Evolutionary conservation across 768 basidiomycete genomes (phyloP).

Genomic region (Porphyrellus cyaneotinctus): DNA sequence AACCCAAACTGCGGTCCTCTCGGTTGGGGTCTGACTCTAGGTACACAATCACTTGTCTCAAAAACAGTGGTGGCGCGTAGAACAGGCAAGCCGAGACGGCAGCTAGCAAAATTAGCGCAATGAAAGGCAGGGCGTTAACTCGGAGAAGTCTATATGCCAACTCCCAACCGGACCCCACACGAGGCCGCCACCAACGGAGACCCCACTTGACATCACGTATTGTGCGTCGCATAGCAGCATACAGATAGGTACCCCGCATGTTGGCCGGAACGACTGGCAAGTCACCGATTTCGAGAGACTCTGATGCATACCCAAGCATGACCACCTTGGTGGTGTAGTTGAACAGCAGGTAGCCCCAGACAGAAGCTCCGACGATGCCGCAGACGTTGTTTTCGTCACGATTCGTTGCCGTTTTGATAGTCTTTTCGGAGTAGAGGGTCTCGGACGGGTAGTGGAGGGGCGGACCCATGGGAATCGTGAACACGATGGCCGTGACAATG

Average conservation of each 20-base stretch:
- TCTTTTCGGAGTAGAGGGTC: slow-evolving; percentile 71
- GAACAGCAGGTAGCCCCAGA: slow-evolving; percentile 58
- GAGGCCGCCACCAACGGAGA: slow-evolving; percentile 56
- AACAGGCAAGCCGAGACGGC: slow-evolving; percentile 56
- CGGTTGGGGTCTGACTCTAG: slow-evolving; percentile 60
- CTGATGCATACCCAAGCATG: slow-evolving; percentile 70
- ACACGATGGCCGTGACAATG: slow-evolving; percentile 39
- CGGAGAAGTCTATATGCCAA: slow-evolving; percentile 58
- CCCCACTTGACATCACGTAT: slow-evolving; percentile 48
- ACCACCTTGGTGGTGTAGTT: slow-evolving; percentile 86
- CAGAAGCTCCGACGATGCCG: slow-evolving; percentile 48
- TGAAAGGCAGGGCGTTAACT: slow-evolving; percentile 46
- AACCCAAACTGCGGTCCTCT: slow-evolving; percentile 63
- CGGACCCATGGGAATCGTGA: slow-evolving; percentile 67
- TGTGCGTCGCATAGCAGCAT: slow-evolving; percentile 57
- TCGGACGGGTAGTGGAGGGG: slow-evolving; percentile 69
- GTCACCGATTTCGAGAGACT: slow-evolving; percentile 81
- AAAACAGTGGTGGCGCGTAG: slow-evolving; percentile 61
- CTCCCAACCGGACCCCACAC: slow-evolving; percentile 59
- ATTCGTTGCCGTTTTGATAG: slow-evolving; percentile 54
- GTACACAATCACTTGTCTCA: slow-evolving; percentile 57
- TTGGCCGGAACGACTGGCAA: slow-evolving; percentile 73
- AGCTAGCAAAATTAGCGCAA: slow-evolving; percentile 47
- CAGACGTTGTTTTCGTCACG: slow-evolving; percentile 72
- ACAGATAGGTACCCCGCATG: slow-evolving; percentile 67